Evolutionary conservation across 805 yeast species (phyloP), one percentile per base, ranked within the genome.

Genomic region (Candida patagonica): DNA sequence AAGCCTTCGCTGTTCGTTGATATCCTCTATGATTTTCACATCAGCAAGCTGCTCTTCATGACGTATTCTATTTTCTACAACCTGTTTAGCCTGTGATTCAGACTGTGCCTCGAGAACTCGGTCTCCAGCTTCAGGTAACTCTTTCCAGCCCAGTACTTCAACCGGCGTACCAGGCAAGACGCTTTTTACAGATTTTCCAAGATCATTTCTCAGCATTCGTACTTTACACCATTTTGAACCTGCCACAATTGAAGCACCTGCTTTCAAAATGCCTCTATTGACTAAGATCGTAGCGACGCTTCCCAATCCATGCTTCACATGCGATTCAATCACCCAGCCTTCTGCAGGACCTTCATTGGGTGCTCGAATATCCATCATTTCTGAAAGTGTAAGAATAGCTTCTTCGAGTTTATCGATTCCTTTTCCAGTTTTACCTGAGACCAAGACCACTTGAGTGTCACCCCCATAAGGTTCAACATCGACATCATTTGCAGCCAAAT

Each of bases 391-490:
- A 19, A 86, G 73, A 33, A 92, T 78, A 1, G 94, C 84, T 59
- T 89, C 96, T 56, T 88, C 96, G 22, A 92, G 65, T 37, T 82
- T 77, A 46, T 82, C 89, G 80, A 92, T 87, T 44, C 92, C 92
- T 47, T 79, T 61, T 0, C 97, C 96, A 0, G 96, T 82, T 43
- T 80, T 74, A 0, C 95, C 97, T 26, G 95, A 82, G 1, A 92
- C 89, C 37, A 75, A 73, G 2, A 92, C 86, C 0, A 84, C 80
- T 55, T 87, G 96, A 4, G 87, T 79, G 30, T 92, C 97, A 40
- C 98, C 98, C 42, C 98, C 98, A 53, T 80, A 84, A 46, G 81
- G 88, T 55, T 92, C 98, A 22, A 85, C 80, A 44, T 83, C 89
- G 10, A 92, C 76, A 3, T 77, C 96, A 42, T 83, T 66, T 0